A percentile compares a stretch with the other conserved stretches of the same genome.
Evolutionary conservation across 2,329 filamentous ascomycete genomes (phyloP).

Genomic region (Chaetomiaceae sp.): DNA sequence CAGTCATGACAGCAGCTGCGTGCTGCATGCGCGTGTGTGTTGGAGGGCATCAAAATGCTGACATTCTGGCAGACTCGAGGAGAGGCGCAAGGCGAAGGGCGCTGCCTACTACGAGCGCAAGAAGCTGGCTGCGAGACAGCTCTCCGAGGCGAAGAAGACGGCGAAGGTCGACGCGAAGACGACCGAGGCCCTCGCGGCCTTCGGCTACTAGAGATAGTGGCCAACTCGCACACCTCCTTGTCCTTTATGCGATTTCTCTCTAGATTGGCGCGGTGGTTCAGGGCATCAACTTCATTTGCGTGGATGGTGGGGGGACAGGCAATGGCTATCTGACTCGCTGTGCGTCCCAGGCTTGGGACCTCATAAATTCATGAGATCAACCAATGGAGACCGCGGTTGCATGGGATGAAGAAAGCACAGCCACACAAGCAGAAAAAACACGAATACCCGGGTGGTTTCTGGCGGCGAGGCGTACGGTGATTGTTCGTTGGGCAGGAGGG

Average conservation of each 20-base stretch:
- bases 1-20: neutral
- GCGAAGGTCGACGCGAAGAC: conserved; percentile 82
- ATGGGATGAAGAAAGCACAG: conserved; percentile 24
- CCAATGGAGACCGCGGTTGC: conserved; percentile 29
- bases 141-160: conserved; percentile 88
- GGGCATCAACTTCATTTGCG: conserved; percentile 45
- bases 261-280: conserved; percentile 50
- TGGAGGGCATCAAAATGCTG: conserved; percentile 37
- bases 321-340: conserved; percentile 26
- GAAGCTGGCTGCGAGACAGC: conserved; percentile 89
- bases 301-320: conserved; percentile 35
- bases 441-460: conserved; percentile 26
- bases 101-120: conserved; percentile 99
- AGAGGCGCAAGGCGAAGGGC: conserved; percentile 99
- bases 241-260: conserved; percentile 45
- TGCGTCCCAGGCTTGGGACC: conserved; percentile 26
- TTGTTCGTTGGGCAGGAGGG: conserved; percentile 19
- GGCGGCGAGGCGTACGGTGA: conserved; percentile 20
- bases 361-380: conserved; percentile 28
- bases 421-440: conserved; percentile 13
- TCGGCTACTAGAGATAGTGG: conserved; percentile 68
- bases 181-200: conserved; percentile 78
- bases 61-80: conserved; percentile 71
- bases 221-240: conserved; percentile 34
- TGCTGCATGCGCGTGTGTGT: neutral